Conservation (phyloP, 805 yeast genomes). For the Ogataea populi-albae region DNA sequence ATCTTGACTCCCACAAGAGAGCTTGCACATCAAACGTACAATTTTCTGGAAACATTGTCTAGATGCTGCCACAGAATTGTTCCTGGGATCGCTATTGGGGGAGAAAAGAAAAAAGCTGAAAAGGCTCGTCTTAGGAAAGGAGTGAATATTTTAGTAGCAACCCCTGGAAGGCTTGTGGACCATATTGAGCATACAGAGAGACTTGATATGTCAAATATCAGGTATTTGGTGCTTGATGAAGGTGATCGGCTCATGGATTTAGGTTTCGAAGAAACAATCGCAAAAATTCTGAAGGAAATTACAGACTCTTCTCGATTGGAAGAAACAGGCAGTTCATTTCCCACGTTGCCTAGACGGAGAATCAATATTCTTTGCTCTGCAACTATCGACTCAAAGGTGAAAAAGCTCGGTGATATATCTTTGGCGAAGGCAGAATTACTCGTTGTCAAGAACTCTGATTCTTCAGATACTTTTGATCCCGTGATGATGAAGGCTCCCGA, state of each 20-base stretch:
- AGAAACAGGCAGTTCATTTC: slow-evolving; percentile 38
- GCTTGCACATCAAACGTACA: slow-evolving; percentile 83
- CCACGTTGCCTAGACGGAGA: slow-evolving; percentile 63
- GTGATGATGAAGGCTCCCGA: slow-evolving; percentile 67
- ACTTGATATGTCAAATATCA: slow-evolving; percentile 65
- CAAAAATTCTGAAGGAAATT: slow-evolving; percentile 65
- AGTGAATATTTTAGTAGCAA: slow-evolving; percentile 91
- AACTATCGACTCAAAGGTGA: slow-evolving; percentile 78
- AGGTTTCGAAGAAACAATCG: slow-evolving; percentile 92
- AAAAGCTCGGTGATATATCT: slow-evolving; percentile 75
- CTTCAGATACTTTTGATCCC: slow-evolving; percentile 21
- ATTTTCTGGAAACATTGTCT: slow-evolving; percentile 70
- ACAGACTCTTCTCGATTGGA: slow-evolving; percentile 42
- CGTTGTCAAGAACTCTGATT: slow-evolving; percentile 31
- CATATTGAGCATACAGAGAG: slow-evolving; percentile 87
- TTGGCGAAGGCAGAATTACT: slow-evolving; percentile 73
- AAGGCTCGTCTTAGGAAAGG: slow-evolving; percentile 96
- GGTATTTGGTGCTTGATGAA: slow-evolving; percentile 93
- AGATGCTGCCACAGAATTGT: slow-evolving; percentile 84
- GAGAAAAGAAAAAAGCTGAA: slow-evolving; percentile 95
- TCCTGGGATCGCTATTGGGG: slow-evolving; percentile 96
- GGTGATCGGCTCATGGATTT: slow-evolving; percentile 95
- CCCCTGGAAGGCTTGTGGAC: slow-evolving; percentile 95
- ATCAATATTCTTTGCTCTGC: slow-evolving; percentile 91
- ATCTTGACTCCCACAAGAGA: slow-evolving; percentile 94